Percentiles rank a stretch among this genome's conserved stretches.
These are phyloP conservation scores for Ascochyta rabiei DNA, from an alignment of 2,329 filamentous ascomycete species.

Conservation along the genomic window DNA sequence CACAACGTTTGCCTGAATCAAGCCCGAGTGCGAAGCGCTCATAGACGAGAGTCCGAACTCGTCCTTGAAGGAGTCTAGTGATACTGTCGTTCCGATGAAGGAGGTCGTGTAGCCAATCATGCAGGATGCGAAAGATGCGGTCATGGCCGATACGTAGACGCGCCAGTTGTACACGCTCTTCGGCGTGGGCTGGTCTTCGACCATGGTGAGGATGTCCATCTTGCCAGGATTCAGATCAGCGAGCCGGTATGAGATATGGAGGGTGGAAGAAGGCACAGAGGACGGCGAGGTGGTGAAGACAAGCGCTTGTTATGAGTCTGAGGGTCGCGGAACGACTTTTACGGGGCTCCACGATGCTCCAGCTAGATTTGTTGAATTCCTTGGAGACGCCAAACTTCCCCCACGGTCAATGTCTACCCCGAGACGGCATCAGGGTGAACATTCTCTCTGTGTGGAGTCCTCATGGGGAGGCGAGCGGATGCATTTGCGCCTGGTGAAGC, in stretches of 20 bases:
- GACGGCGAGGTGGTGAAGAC: background rate
- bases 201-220: conserved; percentile 45
- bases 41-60: conserved; percentile 70
- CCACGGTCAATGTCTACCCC: conserved; percentile 4
- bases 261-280: background rate
- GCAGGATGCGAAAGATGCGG: conserved; percentile 63
- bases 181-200: conserved; percentile 58
- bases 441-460: conserved; percentile 10
- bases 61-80: conserved; percentile 69
- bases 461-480: conserved; percentile 8
- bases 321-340: conserved; percentile 8
- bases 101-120: conserved; percentile 72
- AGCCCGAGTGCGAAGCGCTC: conserved; percentile 55
- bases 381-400: conserved; percentile 17
- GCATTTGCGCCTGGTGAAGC: conserved; percentile 8
- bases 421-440: conserved; percentile 6
- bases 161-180: conserved; percentile 66
- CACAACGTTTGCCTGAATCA: conserved; percentile 76
- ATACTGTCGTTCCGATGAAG: conserved; percentile 77
- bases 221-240: conserved; percentile 5
- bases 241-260: background rate
- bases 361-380: conserved; percentile 7
- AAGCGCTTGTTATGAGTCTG: conserved; percentile 9
- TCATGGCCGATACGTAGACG: conserved; percentile 60
- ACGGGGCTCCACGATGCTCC: conserved; percentile 18